Base-by-base conservation (phyloP, 202 grass and related monocot genomes). In the Panicum virgatum region DNA sequence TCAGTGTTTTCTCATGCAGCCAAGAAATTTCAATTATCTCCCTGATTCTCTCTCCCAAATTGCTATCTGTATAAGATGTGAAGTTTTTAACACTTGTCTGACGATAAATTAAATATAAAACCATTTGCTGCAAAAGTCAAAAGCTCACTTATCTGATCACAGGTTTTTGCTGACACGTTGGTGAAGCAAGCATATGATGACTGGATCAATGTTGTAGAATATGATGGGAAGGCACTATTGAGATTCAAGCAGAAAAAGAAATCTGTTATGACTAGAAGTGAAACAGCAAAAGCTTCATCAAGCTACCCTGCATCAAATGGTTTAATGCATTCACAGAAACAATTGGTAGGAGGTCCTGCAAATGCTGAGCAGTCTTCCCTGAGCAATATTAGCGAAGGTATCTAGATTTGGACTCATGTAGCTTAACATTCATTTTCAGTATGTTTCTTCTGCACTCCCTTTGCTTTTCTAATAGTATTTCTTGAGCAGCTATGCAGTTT, bases 161-260 rank as follows among this genome's bases (percentile, higher is more conserved):
- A 98, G 95, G 84, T 88, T 36, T 91, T 89, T 69, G 88, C 79
- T 4, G 95, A 94, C 78, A 45, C 81, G 7, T 80, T 98, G 56
- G 95, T 98, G 40, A 93, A 94, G 68, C 89, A 91, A 86, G 86
- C 95, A 77, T 98, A 98, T 23, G 88, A 93, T 73, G 90, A 94
- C 62, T 98, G 95, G 95, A 83, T 83, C 43, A 88, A 86, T 52
- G 92, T 91, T 85, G 42, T 98, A 76, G 90, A 93, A 87, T 91
- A 98, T 89, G 95, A 98, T 80, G 95, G 86, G 12, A 92, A 91
- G 42, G 84, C 58, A 48, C 85, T 94, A 62, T 80, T 98, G 76
- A 88, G 61, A 32, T 80, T 89, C 77, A 97, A 91, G 78, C 88
- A 97, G 82, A 92, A 86, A 81, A 94, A 88, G 80, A 98, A 86